Conservation (phyloP, 441 rosid genomes). For the Adansonia grandidieri region DNA sequence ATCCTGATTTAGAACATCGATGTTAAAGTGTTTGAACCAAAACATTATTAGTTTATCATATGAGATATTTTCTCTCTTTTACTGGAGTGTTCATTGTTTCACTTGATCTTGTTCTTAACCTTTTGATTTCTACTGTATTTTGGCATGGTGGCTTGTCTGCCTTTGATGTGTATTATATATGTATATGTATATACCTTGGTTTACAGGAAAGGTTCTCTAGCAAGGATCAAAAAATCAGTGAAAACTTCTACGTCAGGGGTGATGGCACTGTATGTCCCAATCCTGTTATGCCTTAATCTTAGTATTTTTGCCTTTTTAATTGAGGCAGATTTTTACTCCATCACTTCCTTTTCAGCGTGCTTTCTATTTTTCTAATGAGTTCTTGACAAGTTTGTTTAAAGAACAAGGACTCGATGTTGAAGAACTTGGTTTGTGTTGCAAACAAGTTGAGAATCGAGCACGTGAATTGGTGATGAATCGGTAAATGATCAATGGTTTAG, state of each 20-base stretch:
- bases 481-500: conserved; percentile 34
- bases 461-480: conserved; percentile 89
- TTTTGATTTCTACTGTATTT: conserved; percentile 2
- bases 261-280: conserved; percentile 90
- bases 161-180: background rate
- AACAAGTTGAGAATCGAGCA: conserved; percentile 92
- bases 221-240: conserved; percentile 89
- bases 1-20: background rate
- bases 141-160: background rate
- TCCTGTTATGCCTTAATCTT: conserved; percentile 22
- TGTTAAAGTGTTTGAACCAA: background rate
- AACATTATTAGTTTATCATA: background rate
- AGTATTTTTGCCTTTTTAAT: conserved; percentile 1
- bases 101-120: conserved; percentile 2
- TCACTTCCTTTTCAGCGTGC: conserved; percentile 66
- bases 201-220: conserved; percentile 80
- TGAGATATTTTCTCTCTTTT: conserved; percentile 13
- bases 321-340: conserved; percentile 19
- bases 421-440: conserved; percentile 78
- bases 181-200: conserved; percentile 16
- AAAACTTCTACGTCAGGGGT: conserved; percentile 88
- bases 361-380: conserved; percentile 85
- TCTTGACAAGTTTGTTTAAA: conserved; percentile 65
- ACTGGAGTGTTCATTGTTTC: conserved; percentile 14
- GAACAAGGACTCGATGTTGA: conserved; percentile 75